Conservation (phyloP, 1,284 basidiomycete species). For the Cryptococcus floricola region DNA sequence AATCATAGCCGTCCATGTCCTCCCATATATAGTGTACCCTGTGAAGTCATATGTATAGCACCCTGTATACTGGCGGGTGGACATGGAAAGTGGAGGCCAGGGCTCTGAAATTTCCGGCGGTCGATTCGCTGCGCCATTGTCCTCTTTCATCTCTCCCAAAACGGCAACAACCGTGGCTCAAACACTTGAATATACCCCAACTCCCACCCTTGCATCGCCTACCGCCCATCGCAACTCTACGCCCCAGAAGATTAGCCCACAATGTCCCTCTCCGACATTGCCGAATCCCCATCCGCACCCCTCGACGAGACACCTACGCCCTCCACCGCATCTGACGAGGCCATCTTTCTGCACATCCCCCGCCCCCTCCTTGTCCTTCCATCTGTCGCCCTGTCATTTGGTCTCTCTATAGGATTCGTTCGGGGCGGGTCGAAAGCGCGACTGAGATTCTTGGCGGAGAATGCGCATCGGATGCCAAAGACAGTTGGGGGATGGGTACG, state of each 20-base stretch:
- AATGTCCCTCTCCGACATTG: slow-evolving; percentile 17
- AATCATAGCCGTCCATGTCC: no score
- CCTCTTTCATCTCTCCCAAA: not conserved
- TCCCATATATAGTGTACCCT: no score
- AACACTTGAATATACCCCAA: no score
- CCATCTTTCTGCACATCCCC: slow-evolving; percentile 30
- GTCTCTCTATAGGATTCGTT: slow-evolving; percentile 41
- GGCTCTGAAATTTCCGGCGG: not conserved
- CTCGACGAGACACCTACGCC: slow-evolving; percentile 7
- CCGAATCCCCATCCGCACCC: slow-evolving; percentile 5
- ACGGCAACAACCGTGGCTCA: not conserved
- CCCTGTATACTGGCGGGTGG: not conserved
- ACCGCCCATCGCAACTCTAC: no score
- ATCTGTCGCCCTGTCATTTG: slow-evolving; percentile 34
- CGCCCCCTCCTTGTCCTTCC: slow-evolving; percentile 38
- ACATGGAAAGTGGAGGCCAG: slow-evolving; percentile 8
- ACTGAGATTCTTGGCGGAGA: slow-evolving; percentile 47
- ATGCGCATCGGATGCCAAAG: slow-evolving; percentile 46
- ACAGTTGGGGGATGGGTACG: slow-evolving; percentile 49
- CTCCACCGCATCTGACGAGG: slow-evolving; percentile 1
- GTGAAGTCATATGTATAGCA: no score
- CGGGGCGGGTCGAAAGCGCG: slow-evolving; percentile 41
- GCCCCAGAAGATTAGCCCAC: not conserved
- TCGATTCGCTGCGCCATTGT: not conserved
- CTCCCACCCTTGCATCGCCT: no score